phyloP scores from a whole-genome alignment of 2,329 filamentous ascomycete species.

The Hypoxylon sp. region DNA sequence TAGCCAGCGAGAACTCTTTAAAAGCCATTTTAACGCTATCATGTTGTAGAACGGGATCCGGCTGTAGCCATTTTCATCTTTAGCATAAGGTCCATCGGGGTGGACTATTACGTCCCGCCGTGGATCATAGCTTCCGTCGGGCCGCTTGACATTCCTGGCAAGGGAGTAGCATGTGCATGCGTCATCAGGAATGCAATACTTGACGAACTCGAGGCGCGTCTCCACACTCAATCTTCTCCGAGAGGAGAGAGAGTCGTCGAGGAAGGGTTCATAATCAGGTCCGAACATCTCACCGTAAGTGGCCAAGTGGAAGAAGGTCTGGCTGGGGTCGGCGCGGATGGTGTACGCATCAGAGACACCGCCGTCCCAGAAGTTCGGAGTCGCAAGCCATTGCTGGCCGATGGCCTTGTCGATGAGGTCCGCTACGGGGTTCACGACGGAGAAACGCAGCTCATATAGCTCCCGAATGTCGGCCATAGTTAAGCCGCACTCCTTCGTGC shows the following conservation, averaged over 20 bases:
- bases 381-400: conserved; percentile 5
- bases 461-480: conserved; percentile 40
- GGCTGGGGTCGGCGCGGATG: conserved; percentile 6
- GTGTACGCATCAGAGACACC: conserved; percentile 1
- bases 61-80: no score
- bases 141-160: background rate
- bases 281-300: conserved; percentile 45
- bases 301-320: conserved; percentile 34
- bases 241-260: conserved; percentile 5
- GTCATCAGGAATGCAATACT: conserved; percentile 38
- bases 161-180: background rate
- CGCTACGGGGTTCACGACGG: conserved; percentile 34
- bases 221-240: conserved; percentile 25
- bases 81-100: conserved; percentile 9
- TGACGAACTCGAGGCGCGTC: conserved; percentile 40
- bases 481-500: conserved; percentile 30
- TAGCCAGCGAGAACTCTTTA: conserved; percentile 25
- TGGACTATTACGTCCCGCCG: background rate
- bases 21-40: conserved; percentile 16
- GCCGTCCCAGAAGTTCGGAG: conserved; percentile 1
- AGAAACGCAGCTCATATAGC: conserved; percentile 34
- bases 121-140: conserved; percentile 1
- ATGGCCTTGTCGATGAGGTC: conserved; percentile 36
- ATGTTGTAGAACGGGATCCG: conserved; percentile 34
- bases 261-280: conserved; percentile 37